Percentiles rank a stretch among this genome's conserved stretches.
phyloP scores from a whole-genome alignment of 805 yeast genomes.

The Candida lessepsii region DNA sequence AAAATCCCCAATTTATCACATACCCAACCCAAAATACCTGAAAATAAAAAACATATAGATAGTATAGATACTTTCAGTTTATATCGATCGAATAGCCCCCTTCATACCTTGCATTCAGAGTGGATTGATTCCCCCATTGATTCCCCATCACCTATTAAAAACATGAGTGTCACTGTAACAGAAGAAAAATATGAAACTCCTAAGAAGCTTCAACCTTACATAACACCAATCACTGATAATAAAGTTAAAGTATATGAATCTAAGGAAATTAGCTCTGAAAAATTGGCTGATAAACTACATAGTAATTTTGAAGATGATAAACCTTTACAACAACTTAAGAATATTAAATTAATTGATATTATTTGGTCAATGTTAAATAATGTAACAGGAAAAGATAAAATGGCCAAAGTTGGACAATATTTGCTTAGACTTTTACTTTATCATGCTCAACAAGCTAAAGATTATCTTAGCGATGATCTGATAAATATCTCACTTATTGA shows the following conservation, averaged over 20 bases:
- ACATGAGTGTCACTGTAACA: constrained; percentile 17
- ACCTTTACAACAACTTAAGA: background rate
- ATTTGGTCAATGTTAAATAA: constrained; percentile 50
- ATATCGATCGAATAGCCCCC: constrained; percentile 10
- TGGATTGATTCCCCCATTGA: constrained; percentile 23
- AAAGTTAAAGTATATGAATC: constrained; percentile 8
- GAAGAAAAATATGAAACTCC: constrained; percentile 15
- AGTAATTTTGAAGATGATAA: constrained; percentile 4
- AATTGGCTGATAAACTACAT: constrained; percentile 6
- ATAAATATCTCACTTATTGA: constrained; percentile 33
- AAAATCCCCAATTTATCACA: constrained; percentile 3
- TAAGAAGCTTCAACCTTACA: constrained; percentile 12
- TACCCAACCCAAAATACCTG: background rate
- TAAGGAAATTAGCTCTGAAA: constrained; percentile 7
- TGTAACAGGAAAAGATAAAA: constrained; percentile 67
- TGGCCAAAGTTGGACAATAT: constrained; percentile 65
- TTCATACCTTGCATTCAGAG: constrained; percentile 24
- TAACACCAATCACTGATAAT: constrained; percentile 15
- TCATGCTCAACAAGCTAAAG: constrained; percentile 43
- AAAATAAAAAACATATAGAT: background rate
- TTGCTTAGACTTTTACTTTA: constrained; percentile 50
- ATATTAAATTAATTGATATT: constrained; percentile 32
- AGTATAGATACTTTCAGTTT: constrained; percentile 7
- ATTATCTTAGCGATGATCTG: constrained; percentile 30
- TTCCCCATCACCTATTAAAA: constrained; percentile 14